Percentiles rank a stretch among this genome's conserved stretches.
Evolutionary conservation across 768 basidiomycete genomes (phyloP).

Genomic region (Fomitopsis pulvina): DNA sequence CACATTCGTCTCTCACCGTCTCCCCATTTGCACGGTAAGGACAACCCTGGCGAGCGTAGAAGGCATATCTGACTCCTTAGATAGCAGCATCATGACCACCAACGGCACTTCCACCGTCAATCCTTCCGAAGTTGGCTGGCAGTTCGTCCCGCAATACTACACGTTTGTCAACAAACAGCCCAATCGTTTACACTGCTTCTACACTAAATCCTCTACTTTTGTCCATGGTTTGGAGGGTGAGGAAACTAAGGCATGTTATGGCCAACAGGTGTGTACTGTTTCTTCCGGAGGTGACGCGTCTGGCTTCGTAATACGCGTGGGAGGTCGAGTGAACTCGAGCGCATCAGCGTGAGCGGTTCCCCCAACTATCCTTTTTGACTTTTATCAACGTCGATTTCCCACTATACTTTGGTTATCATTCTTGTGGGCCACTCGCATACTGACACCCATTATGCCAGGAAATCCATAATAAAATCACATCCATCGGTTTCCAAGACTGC

Average conservation of each 20-base stretch:
- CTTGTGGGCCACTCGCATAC: background rate
- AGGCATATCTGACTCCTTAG: too few relatives aligned
- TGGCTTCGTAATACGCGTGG: background rate
- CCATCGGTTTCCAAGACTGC: constrained; percentile 92
- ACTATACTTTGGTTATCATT: background rate
- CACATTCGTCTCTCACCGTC: constrained; percentile 25
- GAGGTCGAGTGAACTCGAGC: background rate
- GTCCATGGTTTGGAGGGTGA: constrained; percentile 97
- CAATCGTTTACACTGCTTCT: constrained; percentile 95
- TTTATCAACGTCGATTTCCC: background rate
- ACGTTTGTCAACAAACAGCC: constrained; percentile 98
- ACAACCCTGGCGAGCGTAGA: too few relatives aligned
- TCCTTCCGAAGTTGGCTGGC: constrained; percentile 97
- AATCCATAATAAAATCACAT: constrained; percentile 94
- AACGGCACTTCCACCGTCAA: constrained; percentile 43
- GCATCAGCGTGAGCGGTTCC: background rate
- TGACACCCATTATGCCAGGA: constrained; percentile 45
- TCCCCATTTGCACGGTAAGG: constrained; percentile 15
- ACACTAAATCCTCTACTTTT: constrained; percentile 96
- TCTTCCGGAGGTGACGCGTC: constrained; percentile 10
- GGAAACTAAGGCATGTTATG: constrained; percentile 81
- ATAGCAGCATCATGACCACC: constrained; percentile 20
- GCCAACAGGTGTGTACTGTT: constrained; percentile 71
- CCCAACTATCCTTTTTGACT: background rate
- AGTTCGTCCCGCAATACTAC: constrained; percentile 99